These are phyloP conservation scores for Sparassis latifolia DNA, from an alignment of 1,284 basidiomycete genomes.

Conservation along the genomic window DNA sequence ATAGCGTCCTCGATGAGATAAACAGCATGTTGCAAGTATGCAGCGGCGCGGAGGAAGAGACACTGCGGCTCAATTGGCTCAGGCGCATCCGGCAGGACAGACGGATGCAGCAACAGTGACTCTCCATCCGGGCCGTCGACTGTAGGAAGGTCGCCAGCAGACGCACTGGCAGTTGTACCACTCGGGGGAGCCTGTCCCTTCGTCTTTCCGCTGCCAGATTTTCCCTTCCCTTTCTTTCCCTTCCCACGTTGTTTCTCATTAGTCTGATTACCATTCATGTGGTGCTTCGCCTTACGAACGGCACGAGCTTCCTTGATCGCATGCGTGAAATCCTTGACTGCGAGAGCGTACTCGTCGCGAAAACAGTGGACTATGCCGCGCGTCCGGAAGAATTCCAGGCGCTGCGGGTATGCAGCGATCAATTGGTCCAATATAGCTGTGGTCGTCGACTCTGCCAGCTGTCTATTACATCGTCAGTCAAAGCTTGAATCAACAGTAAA, in stretches of 20 bases:
- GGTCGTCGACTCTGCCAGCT: constrained; percentile 74
- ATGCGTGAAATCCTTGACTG: constrained; percentile 70
- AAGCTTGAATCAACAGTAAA: neutral
- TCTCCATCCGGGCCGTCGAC: constrained; percentile 47
- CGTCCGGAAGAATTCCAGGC: constrained; percentile 74
- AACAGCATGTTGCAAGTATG: constrained; percentile 71
- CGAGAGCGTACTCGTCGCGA: constrained; percentile 69
- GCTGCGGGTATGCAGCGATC: constrained; percentile 62
- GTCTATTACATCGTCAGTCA: constrained; percentile 34
- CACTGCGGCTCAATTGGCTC: constrained; percentile 76
- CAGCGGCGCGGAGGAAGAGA: constrained; percentile 73
- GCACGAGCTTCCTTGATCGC: constrained; percentile 70
- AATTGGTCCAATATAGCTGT: constrained; percentile 69
- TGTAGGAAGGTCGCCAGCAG: constrained; percentile 30
- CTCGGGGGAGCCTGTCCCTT: constrained; percentile 59
- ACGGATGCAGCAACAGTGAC: constrained; percentile 51
- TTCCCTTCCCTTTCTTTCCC: constrained; percentile 42
- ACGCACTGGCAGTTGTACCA: constrained; percentile 43
- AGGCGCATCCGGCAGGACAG: constrained; percentile 64
- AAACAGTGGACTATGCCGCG: constrained; percentile 81
- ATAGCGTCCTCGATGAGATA: constrained; percentile 65
- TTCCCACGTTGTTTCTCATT: constrained; percentile 39
- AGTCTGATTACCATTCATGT: constrained; percentile 33
- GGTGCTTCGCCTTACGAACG: constrained; percentile 54
- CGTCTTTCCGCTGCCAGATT: constrained; percentile 32